Evolutionary conservation across 257 asterid species (phyloP).

Genomic region (Solanum sejunctum): DNA sequence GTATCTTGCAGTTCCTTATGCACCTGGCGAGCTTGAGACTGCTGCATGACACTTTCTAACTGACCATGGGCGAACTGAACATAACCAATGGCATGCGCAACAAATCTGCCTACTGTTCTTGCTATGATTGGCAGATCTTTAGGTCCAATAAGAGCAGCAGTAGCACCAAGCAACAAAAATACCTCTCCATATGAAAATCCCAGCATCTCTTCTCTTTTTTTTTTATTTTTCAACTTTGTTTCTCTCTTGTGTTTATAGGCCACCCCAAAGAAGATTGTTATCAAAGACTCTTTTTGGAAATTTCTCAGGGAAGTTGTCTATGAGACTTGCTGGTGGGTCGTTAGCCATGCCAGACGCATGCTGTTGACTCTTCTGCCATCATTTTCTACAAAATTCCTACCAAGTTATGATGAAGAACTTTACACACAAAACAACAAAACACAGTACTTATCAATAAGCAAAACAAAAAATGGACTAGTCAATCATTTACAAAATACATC

Average conservation of each 20-base stretch:
- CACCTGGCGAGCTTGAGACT: conserved; percentile 81
- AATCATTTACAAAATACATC: not conserved
- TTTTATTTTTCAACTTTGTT: not conserved
- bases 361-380: not conserved
- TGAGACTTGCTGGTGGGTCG: not conserved
- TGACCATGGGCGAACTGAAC: conserved; percentile 88
- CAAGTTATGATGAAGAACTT: not conserved
- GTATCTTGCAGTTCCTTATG: conserved; percentile 88
- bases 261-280: not conserved
- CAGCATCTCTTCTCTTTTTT: conserved; percentile 22
- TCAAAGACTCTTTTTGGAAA: not conserved
- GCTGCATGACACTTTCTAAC: conserved; percentile 73
- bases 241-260: not conserved
- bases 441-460: not conserved
- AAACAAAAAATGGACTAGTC: not conserved
- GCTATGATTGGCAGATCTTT: conserved; percentile 74
- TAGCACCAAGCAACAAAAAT: conserved; percentile 67
- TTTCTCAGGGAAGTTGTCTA: not conserved
- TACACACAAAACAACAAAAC: not conserved
- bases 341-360: not conserved
- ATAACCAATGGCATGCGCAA: conserved; percentile 79
- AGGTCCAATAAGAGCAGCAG: conserved; percentile 75
- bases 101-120: conserved; percentile 69
- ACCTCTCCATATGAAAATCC: conserved; percentile 80
- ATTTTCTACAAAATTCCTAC: not conserved